Evolutionary conservation across 345 rosid species (phyloP).

Genomic region (Atalantia buxifolia): DNA sequence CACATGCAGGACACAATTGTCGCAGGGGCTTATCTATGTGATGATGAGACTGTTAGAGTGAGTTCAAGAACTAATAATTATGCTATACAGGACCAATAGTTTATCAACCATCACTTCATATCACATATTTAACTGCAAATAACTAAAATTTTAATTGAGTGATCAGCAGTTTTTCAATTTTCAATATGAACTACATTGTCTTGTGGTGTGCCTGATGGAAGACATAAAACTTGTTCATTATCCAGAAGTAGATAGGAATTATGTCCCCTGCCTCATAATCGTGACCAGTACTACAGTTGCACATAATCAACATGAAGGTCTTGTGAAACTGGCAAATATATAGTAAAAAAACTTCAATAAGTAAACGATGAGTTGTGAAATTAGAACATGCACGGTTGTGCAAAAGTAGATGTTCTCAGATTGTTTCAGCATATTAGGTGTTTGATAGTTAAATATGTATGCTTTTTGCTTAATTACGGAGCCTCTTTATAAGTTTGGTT

Average conservation of each 20-base stretch:
- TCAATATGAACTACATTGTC: background rate
- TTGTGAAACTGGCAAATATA: background rate
- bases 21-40: constrained; percentile 94
- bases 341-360: background rate
- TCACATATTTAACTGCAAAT: background rate
- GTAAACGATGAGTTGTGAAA: constrained; percentile 3
- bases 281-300: background rate
- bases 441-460: background rate
- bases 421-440: background rate
- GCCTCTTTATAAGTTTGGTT: constrained; percentile 6
- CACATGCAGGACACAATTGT: constrained; percentile 96
- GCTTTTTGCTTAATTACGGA: background rate
- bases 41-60: constrained; percentile 94
- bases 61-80: constrained; percentile 25
- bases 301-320: background rate
- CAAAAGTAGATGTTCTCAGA: background rate
- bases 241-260: background rate
- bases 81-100: background rate
- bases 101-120: background rate
- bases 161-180: background rate
- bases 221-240: background rate
- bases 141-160: background rate
- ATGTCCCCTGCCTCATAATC: background rate
- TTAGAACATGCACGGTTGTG: background rate
- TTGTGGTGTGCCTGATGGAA: background rate